phyloP scores from a whole-genome alignment of 2,329 filamentous ascomycete species.

The Xylariomycetidae sp. region DNA sequence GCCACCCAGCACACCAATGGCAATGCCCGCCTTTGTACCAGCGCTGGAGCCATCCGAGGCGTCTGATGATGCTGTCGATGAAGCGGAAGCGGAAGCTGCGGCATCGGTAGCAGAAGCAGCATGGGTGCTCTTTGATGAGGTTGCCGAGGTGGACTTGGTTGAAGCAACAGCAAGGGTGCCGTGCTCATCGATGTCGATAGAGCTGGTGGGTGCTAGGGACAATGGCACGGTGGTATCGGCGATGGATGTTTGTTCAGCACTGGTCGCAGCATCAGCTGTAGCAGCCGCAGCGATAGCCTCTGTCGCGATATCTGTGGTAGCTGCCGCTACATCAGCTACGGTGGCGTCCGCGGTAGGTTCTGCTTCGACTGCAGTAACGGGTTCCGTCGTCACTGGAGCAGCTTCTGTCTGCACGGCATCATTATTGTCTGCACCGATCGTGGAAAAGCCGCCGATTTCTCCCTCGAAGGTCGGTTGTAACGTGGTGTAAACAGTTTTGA shows the following conservation, averaged over 20 bases:
- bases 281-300: conserved; percentile 7
- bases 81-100: conserved; percentile 14
- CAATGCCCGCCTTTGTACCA: conserved; percentile 71
- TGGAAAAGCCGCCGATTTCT: conserved; percentile 38
- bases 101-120: conserved; percentile 15
- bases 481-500: conserved; percentile 38
- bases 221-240: conserved; percentile 5
- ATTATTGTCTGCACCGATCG: too few species aligned
- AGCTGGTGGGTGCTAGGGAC: conserved; percentile 13
- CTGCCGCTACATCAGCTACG: conserved; percentile 10
- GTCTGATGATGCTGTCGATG: conserved; percentile 16
- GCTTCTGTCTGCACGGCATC: too few species aligned
- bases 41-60: conserved; percentile 19
- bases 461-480: conserved; percentile 36
- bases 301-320: conserved; percentile 17
- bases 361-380: too few species aligned
- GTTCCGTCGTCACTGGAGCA: too few species aligned
- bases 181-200: conserved; percentile 22
- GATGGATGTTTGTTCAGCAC: not conserved
- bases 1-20: conserved; percentile 71
- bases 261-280: conserved; percentile 2
- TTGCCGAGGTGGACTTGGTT: conserved; percentile 18
- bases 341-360: conserved; percentile 20
- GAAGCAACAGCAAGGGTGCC: conserved; percentile 24
- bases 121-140: not conserved